Evolutionary conservation across 2,329 filamentous ascomycete genomes (phyloP).

Genomic region (Fusarium buharicum): DNA sequence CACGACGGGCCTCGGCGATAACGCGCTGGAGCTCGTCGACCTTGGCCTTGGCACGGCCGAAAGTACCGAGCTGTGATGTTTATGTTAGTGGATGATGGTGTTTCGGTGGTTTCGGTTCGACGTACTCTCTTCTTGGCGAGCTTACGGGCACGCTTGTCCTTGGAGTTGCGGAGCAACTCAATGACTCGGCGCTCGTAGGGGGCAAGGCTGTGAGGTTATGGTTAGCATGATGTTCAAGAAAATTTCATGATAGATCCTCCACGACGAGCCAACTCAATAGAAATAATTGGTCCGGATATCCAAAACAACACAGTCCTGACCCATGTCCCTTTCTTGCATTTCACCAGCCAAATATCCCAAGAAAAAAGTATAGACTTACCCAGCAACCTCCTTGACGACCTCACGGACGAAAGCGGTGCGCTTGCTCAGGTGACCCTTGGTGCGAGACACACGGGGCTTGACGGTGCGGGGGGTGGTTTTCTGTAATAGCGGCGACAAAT

Average conservation of each 20-base stretch:
- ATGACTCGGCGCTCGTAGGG: constrained; percentile 99
- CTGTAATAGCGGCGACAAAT: constrained; percentile 62
- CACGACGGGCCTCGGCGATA: constrained; percentile 91
- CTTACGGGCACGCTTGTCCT: constrained; percentile 99
- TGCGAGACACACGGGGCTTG: constrained; percentile 83
- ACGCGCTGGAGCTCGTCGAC: constrained; percentile 98
- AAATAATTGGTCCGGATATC: neutral
- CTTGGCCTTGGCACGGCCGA: constrained; percentile 99
- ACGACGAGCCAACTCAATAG: neutral
- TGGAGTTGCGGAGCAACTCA: constrained; percentile 98
- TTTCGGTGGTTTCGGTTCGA: constrained; percentile 42
- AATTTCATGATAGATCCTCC: neutral
- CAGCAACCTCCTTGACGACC: constrained; percentile 98
- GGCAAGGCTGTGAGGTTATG: constrained; percentile 69
- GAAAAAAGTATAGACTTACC: constrained; percentile 65
- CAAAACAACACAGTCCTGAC: neutral
- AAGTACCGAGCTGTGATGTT: constrained; percentile 84
- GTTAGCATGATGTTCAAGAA: constrained; percentile 43
- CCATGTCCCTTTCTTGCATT: neutral
- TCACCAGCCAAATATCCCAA: neutral
- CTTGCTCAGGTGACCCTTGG: constrained; percentile 97
- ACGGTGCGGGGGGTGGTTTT: constrained; percentile 83
- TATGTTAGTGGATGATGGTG: constrained; percentile 40
- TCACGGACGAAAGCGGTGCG: constrained; percentile 96
- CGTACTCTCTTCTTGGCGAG: constrained; percentile 98